These are phyloP conservation scores for Cydonia oblonga DNA, from an alignment of 331 rosid genomes.

Conservation along the genomic window DNA sequence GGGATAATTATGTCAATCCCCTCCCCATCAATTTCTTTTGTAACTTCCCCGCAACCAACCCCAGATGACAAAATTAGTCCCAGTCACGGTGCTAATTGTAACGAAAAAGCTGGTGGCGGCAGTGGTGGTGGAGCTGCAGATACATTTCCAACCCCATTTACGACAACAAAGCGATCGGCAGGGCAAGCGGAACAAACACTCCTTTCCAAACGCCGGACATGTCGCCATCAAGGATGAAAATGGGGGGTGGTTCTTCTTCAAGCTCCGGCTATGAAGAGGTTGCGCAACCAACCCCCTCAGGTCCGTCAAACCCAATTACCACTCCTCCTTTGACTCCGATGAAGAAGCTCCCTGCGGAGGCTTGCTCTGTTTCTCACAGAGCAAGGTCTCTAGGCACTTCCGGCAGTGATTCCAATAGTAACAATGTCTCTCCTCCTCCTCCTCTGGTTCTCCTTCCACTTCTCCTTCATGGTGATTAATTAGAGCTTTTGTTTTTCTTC, in stretches of 20 bases:
- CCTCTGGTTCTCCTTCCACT: slow-evolving; percentile 65
- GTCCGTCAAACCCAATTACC: slow-evolving; percentile 18
- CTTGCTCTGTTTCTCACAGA: slow-evolving; percentile 58
- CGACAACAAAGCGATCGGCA: slow-evolving; percentile 32
- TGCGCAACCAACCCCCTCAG: slow-evolving; percentile 11
- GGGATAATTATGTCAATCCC: slow-evolving; percentile 16
- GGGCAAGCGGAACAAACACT: slow-evolving; percentile 23
- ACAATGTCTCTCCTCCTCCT: slow-evolving; percentile 54
- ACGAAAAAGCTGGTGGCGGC: neutral
- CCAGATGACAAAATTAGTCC: slow-evolving; percentile 8
- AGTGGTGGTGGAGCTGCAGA: neutral
- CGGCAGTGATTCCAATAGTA: slow-evolving; percentile 56
- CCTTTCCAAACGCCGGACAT: slow-evolving; percentile 84
- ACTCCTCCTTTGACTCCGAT: slow-evolving; percentile 79
- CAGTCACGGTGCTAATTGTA: neutral
- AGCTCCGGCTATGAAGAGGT: slow-evolving; percentile 31
- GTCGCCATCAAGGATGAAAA: slow-evolving; percentile 62
- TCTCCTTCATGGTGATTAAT: slow-evolving; percentile 80
- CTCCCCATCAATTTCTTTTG: slow-evolving; percentile 30
- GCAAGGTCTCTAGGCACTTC: slow-evolving; percentile 38
- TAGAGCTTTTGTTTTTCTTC: neutral
- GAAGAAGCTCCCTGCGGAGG: slow-evolving; percentile 75
- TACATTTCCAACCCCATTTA: slow-evolving; percentile 89
- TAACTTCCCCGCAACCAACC: slow-evolving; percentile 19
- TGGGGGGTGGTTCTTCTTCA: slow-evolving; percentile 26